Evolutionary conservation across 2,329 filamentous ascomycete species (phyloP).

Genomic region (Apiospora arundinis): DNA sequence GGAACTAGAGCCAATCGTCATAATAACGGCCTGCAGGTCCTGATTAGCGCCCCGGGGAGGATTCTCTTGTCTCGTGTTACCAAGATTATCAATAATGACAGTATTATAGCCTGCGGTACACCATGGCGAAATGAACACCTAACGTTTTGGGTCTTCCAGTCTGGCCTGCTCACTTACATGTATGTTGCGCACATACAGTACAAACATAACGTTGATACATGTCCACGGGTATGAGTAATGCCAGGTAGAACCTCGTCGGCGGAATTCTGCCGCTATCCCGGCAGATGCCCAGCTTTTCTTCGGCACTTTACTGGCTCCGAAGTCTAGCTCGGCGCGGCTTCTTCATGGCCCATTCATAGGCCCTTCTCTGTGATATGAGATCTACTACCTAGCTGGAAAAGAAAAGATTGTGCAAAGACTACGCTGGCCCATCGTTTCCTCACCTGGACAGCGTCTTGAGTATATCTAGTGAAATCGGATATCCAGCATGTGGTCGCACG

Average conservation of each 20-base stretch:
- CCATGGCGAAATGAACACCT: neutral
- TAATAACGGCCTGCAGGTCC: conserved; percentile 3
- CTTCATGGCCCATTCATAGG: conserved; percentile 2
- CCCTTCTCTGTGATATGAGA: conserved; percentile 8
- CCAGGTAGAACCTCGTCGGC: neutral
- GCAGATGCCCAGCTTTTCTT: neutral
- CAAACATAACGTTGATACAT: too few relatives aligned
- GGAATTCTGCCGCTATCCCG: neutral
- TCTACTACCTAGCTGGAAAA: neutral
- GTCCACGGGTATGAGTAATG: neutral
- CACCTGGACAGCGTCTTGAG: neutral
- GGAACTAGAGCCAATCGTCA: conserved; percentile 6
- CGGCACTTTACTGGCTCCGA: conserved; percentile 8
- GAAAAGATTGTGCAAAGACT: conserved; percentile 6
- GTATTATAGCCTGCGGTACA: neutral
- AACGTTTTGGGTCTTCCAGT: neutral
- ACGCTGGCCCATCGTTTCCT: neutral
- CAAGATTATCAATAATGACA: conserved; percentile 9
- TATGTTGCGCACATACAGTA: neutral
- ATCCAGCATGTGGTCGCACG: too few relatives aligned
- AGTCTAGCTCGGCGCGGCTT: conserved; percentile 13
- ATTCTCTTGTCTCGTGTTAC: neutral
- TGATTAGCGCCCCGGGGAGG: neutral
- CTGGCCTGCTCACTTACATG: neutral
- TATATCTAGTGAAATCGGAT: neutral